Base-by-base conservation (phyloP, 2,329 filamentous ascomycete species). In the Dothistroma septosporum region DNA sequence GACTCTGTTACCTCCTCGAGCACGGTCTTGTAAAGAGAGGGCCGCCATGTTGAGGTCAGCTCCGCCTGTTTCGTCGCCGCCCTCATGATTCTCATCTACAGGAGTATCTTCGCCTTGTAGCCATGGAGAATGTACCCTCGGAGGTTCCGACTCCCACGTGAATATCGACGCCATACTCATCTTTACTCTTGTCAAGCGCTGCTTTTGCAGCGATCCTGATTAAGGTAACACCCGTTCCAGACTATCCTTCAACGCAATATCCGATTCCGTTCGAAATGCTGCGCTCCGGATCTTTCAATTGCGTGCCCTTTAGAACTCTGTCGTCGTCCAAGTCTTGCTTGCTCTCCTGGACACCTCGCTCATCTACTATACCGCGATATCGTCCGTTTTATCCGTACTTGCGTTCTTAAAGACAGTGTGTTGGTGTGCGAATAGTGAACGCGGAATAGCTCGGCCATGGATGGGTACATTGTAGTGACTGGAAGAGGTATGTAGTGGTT, bases 71-170 rank as follows among this genome's bases (percentile, higher is more conserved):
- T 54, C 47, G 35, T 54, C 37, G 33, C 19, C 48, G 12, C 16
- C 19, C 7, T 41, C n/a, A 32, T 28, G 33, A 14, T 52, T 49
- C 21, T 54, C 54, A 41, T 52, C 37, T n/a, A 3, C 50, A 53
- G 50, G 31, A 35, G 24, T 31, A 28, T 12, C 50, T 35, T 19
- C 41, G 50, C 55, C 62, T 81, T 85, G 55, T 7, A 88, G 83
- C 94, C 94, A 99, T 16, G 94, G 94, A 19, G 93, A 97, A 14
- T 90, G 88, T 37, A 97, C 91, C 74, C 90, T 82, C 1, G 91
- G 90, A 50, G 92, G 91, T 66, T 96, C 89, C 2, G 91, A 87
- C 64, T 97, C 91, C 73, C 90, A 99, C 0, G 93, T 97, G 74
- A 99, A 99, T 68, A 99, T 91, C 12, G 93, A 97, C 61, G 94